Conservation (phyloP, 2,329 filamentous ascomycete species). For the Xylariaceae sp. region DNA sequence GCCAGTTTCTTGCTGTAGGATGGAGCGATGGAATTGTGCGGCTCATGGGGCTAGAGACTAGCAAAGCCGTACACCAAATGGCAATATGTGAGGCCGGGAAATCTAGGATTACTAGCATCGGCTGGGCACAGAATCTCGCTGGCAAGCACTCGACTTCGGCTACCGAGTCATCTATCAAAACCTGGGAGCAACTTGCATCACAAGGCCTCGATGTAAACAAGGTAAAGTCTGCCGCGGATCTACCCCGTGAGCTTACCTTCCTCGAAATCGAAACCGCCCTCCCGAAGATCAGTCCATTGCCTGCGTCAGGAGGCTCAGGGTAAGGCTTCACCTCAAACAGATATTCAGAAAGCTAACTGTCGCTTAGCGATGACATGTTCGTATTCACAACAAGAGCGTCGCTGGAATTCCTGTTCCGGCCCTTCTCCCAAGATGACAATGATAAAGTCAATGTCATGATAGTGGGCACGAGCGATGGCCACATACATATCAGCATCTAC, state of each 20-base stretch:
- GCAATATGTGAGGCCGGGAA: conserved; percentile 53
- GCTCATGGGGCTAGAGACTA: conserved; percentile 78
- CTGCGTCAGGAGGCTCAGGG: conserved; percentile 67
- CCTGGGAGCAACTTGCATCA: conserved; percentile 41
- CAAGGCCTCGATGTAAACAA: conserved; percentile 37
- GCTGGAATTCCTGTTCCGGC: conserved; percentile 72
- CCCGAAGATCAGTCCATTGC: conserved; percentile 76
- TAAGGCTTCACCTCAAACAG: conserved; percentile 45
- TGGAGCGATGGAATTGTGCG: conserved; percentile 83
- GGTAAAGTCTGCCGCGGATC: conserved; percentile 51
- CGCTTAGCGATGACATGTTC: conserved; percentile 56
- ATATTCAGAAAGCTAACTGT: conserved; percentile 27
- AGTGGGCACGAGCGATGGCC: conserved; percentile 72
- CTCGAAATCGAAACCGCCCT: conserved; percentile 78
- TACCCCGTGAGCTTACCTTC: conserved; percentile 76
- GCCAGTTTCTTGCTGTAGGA: conserved; percentile 78
- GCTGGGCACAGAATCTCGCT: conserved; percentile 56
- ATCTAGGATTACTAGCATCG: conserved; percentile 57
- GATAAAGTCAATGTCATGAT: conserved; percentile 82
- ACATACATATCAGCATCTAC: conserved; percentile 80
- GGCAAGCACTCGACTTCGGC: conserved; percentile 36
- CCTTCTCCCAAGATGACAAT: conserved; percentile 66
- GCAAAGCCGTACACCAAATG: conserved; percentile 79
- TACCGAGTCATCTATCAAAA: conserved; percentile 27
- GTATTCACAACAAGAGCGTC: conserved; percentile 74